Percentiles rank a stretch among this genome's conserved stretches.
These are phyloP conservation scores for Mesostigma viride DNA, from an alignment of 139 green algal genomes.

Conservation along the genomic window DNA sequence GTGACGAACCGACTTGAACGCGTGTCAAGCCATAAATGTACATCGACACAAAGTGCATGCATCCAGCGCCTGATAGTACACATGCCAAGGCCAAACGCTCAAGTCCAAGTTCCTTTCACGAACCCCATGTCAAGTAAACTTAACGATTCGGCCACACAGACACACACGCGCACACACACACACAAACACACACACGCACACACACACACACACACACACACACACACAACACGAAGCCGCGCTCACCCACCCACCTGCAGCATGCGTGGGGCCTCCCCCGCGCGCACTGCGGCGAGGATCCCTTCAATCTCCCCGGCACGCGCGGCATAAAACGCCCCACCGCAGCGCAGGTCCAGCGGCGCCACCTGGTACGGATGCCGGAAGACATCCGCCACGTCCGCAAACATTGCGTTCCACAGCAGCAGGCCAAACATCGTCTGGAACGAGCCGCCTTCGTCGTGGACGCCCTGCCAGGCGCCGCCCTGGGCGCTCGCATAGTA, in stretches of 20 bases:
- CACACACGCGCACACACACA: no score
- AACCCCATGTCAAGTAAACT: no score
- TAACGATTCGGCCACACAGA: no score
- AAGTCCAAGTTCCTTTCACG: no score
- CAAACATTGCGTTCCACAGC: constrained; percentile 37
- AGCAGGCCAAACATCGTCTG: constrained; percentile 30
- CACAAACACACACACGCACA: not conserved
- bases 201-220: not conserved
- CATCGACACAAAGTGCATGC: no score
- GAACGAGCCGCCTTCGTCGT: constrained; percentile 30
- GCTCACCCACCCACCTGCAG: not conserved
- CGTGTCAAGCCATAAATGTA: no score
- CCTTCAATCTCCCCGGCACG: constrained; percentile 1
- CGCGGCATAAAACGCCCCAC: constrained; percentile 24
- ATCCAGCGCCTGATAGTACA: no score
- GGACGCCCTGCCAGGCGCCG: constrained; percentile 17
- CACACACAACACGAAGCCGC: not conserved
- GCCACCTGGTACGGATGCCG: constrained; percentile 31
- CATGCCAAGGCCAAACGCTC: no score
- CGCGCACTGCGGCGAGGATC: not conserved
- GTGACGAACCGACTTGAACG: no score
- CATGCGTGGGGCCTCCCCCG: not conserved
- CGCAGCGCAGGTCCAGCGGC: constrained; percentile 30
- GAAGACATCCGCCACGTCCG: constrained; percentile 32
- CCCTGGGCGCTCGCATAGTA: constrained; percentile 24